Conservation (phyloP, 1,284 basidiomycete species). For the Trametes sp. region DNA sequence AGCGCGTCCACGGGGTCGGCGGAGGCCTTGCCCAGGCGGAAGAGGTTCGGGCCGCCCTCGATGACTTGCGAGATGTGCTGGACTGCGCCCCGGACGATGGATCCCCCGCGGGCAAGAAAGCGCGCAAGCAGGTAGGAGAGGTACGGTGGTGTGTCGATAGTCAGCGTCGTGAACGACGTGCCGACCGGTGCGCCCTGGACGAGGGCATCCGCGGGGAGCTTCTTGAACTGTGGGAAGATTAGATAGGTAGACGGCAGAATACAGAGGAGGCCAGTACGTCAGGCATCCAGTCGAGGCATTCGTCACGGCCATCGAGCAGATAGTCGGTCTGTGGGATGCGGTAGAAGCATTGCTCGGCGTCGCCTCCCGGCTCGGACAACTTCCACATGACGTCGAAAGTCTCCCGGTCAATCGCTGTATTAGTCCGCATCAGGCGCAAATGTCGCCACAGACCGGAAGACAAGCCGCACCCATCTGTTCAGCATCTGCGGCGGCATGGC, state of each 20-base stretch:
- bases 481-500: slow-evolving; percentile 54
- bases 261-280: slow-evolving; percentile 51
- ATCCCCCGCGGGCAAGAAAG: slow-evolving; percentile 69
- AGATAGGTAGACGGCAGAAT: too few relatives aligned
- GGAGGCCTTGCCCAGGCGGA: slow-evolving; percentile 39
- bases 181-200: slow-evolving; percentile 54
- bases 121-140: slow-evolving; percentile 70
- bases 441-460: background rate
- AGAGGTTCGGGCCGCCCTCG: slow-evolving; percentile 61
- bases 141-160: slow-evolving; percentile 74
- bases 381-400: slow-evolving; percentile 79
- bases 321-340: slow-evolving; percentile 69
- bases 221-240: slow-evolving; percentile 52
- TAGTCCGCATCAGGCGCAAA: background rate
- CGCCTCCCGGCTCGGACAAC: slow-evolving; percentile 62
- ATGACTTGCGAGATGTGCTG: slow-evolving; percentile 73
- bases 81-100: slow-evolving; percentile 59
- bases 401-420: slow-evolving; percentile 69
- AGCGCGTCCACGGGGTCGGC: slow-evolving; percentile 53
- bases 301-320: slow-evolving; percentile 53
- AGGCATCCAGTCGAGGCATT: slow-evolving; percentile 64
- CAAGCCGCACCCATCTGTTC: slow-evolving; percentile 56
- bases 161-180: slow-evolving; percentile 67
- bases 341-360: slow-evolving; percentile 65
- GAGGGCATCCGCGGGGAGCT: slow-evolving; percentile 53